Evolutionary conservation across 305 asterid genomes (phyloP), one percentile per base, ranked within the genome.

Genomic region (Fraxinus platypoda): DNA sequence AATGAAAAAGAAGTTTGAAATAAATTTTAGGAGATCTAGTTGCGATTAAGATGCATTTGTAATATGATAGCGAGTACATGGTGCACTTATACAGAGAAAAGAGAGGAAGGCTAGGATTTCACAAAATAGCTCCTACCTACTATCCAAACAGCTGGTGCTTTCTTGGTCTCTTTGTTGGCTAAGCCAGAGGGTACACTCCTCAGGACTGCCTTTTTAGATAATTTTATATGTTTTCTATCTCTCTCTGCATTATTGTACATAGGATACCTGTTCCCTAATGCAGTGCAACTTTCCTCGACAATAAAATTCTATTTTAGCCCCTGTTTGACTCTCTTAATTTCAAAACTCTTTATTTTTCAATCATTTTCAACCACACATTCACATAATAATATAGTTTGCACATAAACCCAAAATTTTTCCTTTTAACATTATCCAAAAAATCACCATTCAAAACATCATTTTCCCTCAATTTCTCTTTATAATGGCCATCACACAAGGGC

Each of bases 251-350:
- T 28, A 25, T 68, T 66, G 17, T 28, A 68, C 23, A 76, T 9
- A 8, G 21, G 81, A 64, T 35, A 62, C 37, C 11, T 66, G 30
- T 26, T 37, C 57, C 31, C 19, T 9, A 37, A 78, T 74, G 28
- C 26, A 78, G 80, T 76, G 64, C 43, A 46, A 15, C 70, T 31
- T 78, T 72, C 64, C 21, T 79, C 66, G n/a, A 0, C 66, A 68
- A 41, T 68, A 66, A 68, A 66, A 28, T 78, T 37, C 78, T 43
- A 70, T 26, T 17, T 23, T 15, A 46, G 57, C 7, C 57, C 57
- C 57, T 46, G 19, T 46, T 13, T 15, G 57, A 46, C 54, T 46
- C 57, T 13, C 57, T 46, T 46, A 13, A 46, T 46, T 46, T 46
- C 57, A 46, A 15, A 46, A 46, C 19, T 46, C n/a, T 13, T 46